A percentile compares a stretch with the other conserved stretches of the same genome.
Evolutionary conservation across 108 stramenopile genomes (phyloP).

Genomic region (Schizochytrium sp.): DNA sequence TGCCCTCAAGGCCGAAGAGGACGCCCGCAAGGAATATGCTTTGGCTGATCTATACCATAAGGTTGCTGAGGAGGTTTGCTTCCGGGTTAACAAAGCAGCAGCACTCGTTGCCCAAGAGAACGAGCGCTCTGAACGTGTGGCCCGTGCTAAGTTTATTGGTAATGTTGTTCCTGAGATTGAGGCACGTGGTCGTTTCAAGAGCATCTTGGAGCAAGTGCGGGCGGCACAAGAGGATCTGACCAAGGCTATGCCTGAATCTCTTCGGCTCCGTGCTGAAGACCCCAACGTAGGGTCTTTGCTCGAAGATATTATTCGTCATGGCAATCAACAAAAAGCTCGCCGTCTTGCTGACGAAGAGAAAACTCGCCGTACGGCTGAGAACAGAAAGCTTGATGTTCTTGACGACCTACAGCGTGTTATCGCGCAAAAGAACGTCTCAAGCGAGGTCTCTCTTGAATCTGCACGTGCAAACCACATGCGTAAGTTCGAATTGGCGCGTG

Average conservation of each 20-base stretch:
- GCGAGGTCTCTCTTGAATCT: background rate
- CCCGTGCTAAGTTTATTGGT: background rate
- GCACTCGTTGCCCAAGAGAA: background rate
- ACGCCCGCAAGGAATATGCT: slow-evolving; percentile 1
- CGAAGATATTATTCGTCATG: background rate
- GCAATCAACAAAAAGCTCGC: background rate
- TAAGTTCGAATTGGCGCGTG: background rate
- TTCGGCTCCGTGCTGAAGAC: background rate
- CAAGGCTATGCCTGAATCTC: background rate
- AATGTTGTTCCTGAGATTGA: background rate
- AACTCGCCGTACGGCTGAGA: slow-evolving; percentile 25
- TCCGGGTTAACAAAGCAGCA: slow-evolving; percentile 18
- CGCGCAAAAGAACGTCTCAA: background rate
- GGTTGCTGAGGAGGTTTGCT: slow-evolving; percentile 32
- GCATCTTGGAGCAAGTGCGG: slow-evolving; percentile 8
- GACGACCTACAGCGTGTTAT: background rate
- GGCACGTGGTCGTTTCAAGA: slow-evolving; percentile 7
- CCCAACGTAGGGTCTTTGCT: background rate
- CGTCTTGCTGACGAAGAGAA: slow-evolving; percentile 16
- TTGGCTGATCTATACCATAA: background rate
- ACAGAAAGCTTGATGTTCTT: slow-evolving; percentile 1
- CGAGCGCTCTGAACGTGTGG: background rate
- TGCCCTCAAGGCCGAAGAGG: slow-evolving; percentile 25
- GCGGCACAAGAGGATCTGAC: background rate
- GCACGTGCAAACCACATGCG: background rate